A percentile compares a stretch with the other conserved stretches of the same genome.
Evolutionary conservation across 1,284 basidiomycete species (phyloP).

Genomic region (Cryptococcus sp.): DNA sequence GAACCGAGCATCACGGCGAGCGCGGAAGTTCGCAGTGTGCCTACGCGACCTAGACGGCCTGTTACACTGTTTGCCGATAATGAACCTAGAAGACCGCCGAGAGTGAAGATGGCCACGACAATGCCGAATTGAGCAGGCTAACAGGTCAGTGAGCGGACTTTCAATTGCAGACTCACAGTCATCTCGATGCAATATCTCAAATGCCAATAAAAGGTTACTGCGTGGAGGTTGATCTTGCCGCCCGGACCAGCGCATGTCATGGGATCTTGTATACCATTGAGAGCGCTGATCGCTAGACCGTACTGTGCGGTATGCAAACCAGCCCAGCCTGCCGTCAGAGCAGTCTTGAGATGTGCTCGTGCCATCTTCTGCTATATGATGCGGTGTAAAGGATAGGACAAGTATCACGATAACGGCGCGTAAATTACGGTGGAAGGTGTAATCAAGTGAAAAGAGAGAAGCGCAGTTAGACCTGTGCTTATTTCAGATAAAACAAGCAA

Average conservation of each 20-base stretch:
- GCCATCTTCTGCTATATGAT: neutral
- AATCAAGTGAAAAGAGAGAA: no score
- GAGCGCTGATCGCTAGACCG: constrained; percentile 42
- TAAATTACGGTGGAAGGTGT: no score
- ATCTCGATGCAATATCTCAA: constrained; percentile 32
- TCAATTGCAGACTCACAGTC: constrained; percentile 21
- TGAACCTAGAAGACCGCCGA: constrained; percentile 53
- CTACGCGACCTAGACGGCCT: constrained; percentile 24
- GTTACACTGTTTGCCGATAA: constrained; percentile 28
- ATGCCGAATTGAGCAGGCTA: constrained; percentile 48
- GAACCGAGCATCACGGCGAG: constrained; percentile 29
- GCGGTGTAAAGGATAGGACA: no score
- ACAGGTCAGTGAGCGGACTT: neutral
- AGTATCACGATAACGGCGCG: no score
- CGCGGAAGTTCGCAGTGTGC: constrained; percentile 32
- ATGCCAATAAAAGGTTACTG: constrained; percentile 6
- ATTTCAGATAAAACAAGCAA: no score
- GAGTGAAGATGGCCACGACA: constrained; percentile 53
- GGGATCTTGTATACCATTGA: constrained; percentile 44
- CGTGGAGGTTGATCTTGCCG: constrained; percentile 4
- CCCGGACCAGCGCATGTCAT: constrained; percentile 30
- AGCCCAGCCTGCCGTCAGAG: constrained; percentile 37
- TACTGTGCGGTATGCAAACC: constrained; percentile 44
- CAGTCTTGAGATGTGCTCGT: constrained; percentile 22
- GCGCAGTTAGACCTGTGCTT: no score